Evolutionary conservation across 805 yeast genomes (phyloP).

Genomic region (Candida boleticola): DNA sequence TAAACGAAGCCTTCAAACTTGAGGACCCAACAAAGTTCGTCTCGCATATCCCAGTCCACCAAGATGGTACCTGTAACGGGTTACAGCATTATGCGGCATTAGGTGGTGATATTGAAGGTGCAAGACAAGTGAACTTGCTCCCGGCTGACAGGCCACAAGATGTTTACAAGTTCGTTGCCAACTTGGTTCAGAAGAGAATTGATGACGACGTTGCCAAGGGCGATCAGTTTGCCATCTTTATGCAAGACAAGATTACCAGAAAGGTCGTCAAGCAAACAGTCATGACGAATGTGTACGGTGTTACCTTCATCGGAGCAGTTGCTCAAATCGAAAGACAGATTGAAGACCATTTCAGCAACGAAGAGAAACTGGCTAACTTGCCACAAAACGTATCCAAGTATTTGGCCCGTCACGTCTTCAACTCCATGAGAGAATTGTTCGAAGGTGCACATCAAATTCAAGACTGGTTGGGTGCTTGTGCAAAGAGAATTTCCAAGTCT

Average conservation of each 20-base stretch:
- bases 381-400: constrained; percentile 47
- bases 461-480: constrained; percentile 92
- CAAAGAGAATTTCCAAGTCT: constrained; percentile 75
- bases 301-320: constrained; percentile 89
- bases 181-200: constrained; percentile 55
- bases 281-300: constrained; percentile 98
- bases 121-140: constrained; percentile 69
- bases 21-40: constrained; percentile 63
- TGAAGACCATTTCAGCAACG: constrained; percentile 52
- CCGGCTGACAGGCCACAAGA: constrained; percentile 76
- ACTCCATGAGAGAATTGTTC: constrained; percentile 80
- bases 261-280: constrained; percentile 96
- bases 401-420: constrained; percentile 75
- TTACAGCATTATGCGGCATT: constrained; percentile 84
- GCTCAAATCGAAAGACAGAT: constrained; percentile 83
- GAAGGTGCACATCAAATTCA: constrained; percentile 93
- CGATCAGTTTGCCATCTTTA: constrained; percentile 49
- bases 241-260: constrained; percentile 67
- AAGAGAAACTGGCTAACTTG: constrained; percentile 17
- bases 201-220: constrained; percentile 53
- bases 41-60: constrained; percentile 78
- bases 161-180: constrained; percentile 71
- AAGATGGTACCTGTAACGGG: constrained; percentile 87
- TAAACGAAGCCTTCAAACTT: constrained; percentile 57
- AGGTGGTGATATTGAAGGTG: constrained; percentile 85